These are phyloP conservation scores for Rubroshorea leprosula DNA, from an alignment of 345 rosid genomes.

Conservation along the genomic window DNA sequence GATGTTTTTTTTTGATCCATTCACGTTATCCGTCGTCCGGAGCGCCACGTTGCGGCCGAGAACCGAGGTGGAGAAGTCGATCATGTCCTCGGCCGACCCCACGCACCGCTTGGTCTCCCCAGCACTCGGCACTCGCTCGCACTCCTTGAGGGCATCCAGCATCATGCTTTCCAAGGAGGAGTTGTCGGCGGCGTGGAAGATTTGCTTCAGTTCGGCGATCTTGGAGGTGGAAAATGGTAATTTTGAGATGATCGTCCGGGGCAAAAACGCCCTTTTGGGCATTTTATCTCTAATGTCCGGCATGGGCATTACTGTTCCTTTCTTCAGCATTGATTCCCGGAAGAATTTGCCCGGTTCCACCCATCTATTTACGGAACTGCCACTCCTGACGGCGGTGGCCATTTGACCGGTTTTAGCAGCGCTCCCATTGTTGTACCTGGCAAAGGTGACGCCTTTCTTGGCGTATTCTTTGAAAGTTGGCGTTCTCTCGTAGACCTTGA, in stretches of 20 bases:
- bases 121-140: conserved; percentile 58
- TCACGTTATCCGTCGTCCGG: conserved; percentile 50
- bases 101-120: conserved; percentile 89
- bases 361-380: conserved; percentile 55
- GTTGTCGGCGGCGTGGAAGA: conserved; percentile 55
- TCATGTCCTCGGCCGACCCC: conserved; percentile 80
- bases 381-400: conserved; percentile 26
- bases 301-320: conserved; percentile 67
- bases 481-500: conserved; percentile 39
- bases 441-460: conserved; percentile 43
- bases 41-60: conserved; percentile 52
- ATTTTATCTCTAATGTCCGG: conserved; percentile 83
- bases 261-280: conserved; percentile 89
- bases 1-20: conserved; percentile 49
- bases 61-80: conserved; percentile 71
- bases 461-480: conserved; percentile 40
- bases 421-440: conserved; percentile 31
- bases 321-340: conserved; percentile 55
- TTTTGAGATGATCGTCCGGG: conserved; percentile 55
- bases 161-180: conserved; percentile 58
- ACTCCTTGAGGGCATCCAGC: conserved; percentile 45
- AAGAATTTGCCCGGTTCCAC: conserved; percentile 83
- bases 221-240: conserved; percentile 52
- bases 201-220: conserved; percentile 23
- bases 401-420: conserved; percentile 7